These are phyloP conservation scores for Solanum clarkiae DNA, from an alignment of 257 asterid species.

Conservation along the genomic window DNA sequence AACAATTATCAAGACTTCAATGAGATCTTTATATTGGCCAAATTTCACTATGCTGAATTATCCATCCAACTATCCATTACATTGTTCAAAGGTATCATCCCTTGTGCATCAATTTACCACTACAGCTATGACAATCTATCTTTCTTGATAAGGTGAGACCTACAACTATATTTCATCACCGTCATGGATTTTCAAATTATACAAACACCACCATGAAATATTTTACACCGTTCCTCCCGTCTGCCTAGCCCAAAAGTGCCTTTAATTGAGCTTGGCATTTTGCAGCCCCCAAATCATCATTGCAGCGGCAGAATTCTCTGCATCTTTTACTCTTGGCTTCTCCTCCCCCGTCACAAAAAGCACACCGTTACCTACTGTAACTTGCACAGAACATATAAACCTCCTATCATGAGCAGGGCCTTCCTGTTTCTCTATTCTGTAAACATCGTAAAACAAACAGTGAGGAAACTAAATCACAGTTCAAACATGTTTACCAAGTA, in stretches of 20 bases:
- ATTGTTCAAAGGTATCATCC: background rate
- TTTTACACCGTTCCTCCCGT: background rate
- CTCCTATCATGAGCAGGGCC: slow-evolving; percentile 55
- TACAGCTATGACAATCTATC: background rate
- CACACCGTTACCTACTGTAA: slow-evolving; percentile 16
- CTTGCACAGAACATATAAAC: slow-evolving; percentile 50
- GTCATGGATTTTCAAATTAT: background rate
- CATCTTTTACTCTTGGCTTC: slow-evolving; percentile 41
- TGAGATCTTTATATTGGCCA: background rate
- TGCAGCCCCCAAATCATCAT: slow-evolving; percentile 36
- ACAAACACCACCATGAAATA: background rate
- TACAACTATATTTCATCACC: background rate
- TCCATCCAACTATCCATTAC: background rate
- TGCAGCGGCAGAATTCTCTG: slow-evolving; percentile 84
- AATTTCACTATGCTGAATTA: background rate
- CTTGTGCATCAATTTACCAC: background rate
- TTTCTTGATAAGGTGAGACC: background rate
- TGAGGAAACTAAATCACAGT: background rate
- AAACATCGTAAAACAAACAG: background rate
- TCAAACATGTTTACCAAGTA: background rate
- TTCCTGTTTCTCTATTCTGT: slow-evolving; percentile 39
- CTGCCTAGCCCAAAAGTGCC: background rate
- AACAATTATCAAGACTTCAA: too few species aligned
- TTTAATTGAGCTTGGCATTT: slow-evolving; percentile 18
- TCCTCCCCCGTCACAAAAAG: slow-evolving; percentile 33